Conservation (phyloP, 2,329 filamentous ascomycete species). For the Diplodia seriata region DNA sequence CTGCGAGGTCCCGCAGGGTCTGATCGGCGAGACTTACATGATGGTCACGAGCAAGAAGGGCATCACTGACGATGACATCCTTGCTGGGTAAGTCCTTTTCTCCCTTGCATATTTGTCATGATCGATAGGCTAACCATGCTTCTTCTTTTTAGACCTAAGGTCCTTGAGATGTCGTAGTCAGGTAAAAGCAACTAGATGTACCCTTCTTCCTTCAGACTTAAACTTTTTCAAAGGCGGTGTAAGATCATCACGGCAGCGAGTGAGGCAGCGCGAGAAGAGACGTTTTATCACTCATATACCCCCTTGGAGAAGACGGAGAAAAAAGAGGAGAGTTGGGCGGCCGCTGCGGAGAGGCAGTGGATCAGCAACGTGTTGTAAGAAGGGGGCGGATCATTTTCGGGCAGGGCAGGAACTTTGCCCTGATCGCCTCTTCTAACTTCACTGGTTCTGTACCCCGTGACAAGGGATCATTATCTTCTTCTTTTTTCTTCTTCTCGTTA, state of each 20-base stretch:
- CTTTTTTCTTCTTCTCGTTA: background rate
- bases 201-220: background rate
- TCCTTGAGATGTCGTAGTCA: conserved; percentile 24
- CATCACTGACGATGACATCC: conserved; percentile 57
- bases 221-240: background rate
- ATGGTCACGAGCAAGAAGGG: conserved; percentile 63
- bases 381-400: background rate
- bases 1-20: conserved; percentile 67
- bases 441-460: background rate
- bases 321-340: background rate
- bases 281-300: background rate
- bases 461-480: background rate
- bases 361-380: background rate
- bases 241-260: background rate
- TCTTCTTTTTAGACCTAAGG: background rate
- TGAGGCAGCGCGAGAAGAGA: background rate
- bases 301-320: background rate
- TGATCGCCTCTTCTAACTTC: background rate
- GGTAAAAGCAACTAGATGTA: background rate
- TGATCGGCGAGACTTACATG: conserved; percentile 71
- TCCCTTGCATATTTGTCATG: too few relatives aligned
- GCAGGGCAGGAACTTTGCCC: conserved; percentile 6
- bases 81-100: conserved; percentile 60
- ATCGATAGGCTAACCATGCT: background rate
- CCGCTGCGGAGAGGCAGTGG: background rate